phyloP scores from a whole-genome alignment of 2,329 filamentous ascomycete genomes.

The Endothia cerciana region DNA sequence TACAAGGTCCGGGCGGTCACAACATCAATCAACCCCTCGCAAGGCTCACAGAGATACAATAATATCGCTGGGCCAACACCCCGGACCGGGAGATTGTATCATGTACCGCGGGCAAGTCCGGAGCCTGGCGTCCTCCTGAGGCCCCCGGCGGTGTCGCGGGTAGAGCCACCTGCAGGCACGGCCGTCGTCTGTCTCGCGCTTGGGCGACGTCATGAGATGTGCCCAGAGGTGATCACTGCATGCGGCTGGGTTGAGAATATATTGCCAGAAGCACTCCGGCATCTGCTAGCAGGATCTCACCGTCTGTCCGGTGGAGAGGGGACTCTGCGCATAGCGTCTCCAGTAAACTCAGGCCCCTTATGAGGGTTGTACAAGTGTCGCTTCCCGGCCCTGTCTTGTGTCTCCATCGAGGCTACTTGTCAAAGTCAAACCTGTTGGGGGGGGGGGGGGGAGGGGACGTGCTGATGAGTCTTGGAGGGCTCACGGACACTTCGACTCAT shows the following conservation, averaged over 20 bases:
- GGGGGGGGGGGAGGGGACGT: too few species aligned
- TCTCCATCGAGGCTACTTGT: too few species aligned
- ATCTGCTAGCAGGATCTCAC: background rate
- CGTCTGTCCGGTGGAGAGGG: background rate
- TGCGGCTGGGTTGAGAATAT: background rate
- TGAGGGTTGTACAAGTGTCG: background rate
- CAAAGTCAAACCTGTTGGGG: too few species aligned
- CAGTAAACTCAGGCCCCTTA: background rate
- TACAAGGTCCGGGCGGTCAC: background rate
- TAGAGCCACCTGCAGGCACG: background rate
- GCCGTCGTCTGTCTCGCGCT: background rate
- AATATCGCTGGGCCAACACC: background rate
- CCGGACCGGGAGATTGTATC: background rate
- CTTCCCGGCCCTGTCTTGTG: background rate
- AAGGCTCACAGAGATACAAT: background rate
- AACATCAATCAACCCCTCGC: background rate
- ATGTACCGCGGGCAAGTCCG: background rate
- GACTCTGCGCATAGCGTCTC: background rate
- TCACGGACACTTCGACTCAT: too few species aligned
- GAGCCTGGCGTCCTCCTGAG: background rate
- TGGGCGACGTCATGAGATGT: background rate
- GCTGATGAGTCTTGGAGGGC: too few species aligned
- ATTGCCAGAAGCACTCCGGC: background rate
- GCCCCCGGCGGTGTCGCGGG: slow-evolving; percentile 4
- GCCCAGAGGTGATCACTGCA: background rate